Base-by-base conservation (phyloP, 805 yeast genomes). In the Saccharomycopsis schoenii region DNA sequence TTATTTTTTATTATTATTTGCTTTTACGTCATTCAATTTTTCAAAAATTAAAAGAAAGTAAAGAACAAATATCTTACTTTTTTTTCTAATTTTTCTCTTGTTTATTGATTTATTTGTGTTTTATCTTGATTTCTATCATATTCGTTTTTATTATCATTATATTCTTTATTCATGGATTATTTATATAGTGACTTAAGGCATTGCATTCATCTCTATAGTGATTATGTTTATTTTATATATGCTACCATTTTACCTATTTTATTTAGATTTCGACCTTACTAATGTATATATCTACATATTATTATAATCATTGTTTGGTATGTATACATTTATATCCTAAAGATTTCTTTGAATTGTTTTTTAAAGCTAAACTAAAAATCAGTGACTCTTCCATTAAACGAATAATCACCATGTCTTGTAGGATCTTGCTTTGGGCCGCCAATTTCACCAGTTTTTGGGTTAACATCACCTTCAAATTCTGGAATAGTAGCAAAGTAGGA, bases 371-470 rank as follows among this genome's bases (percentile, higher is more conserved):
- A 11, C n/a, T 73, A 94, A 69, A 94, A 94, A 71, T 94, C 99
- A 1, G 98, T 93, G 37, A 90, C 97, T 70, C 98, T 82, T 0
- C 99, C 99, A 69, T 94, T 93, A 72, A 86, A 94, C 9, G 97
- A 86, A 83, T 96, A 94, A 68, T 92, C 98, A 17, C 91, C 91
- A 68, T 89, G 93, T 68, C 84, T 83, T 65, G 90, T 78, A 0
- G 99, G 99, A 69, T 94, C 97, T 72, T 94, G 98, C 69, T 94
- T 94, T 29, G 99, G 99, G 0, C 99, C 99, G 56, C 97, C 97
- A 24, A 86, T 78, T 73, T 94, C 99, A 2, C 99, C 99, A 0
- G 99, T 94, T 61, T 77, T 80, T 0, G 99, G 99, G 70, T 94
- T 94, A 17, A 80, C 83, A 64, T 91, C 92, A 1, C 99, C 99